A percentile compares a stretch with the other conserved stretches of the same genome.
phyloP scores from a whole-genome alignment of 2,329 filamentous ascomycete genomes.

The Lasiodiplodia gonubiensis region DNA sequence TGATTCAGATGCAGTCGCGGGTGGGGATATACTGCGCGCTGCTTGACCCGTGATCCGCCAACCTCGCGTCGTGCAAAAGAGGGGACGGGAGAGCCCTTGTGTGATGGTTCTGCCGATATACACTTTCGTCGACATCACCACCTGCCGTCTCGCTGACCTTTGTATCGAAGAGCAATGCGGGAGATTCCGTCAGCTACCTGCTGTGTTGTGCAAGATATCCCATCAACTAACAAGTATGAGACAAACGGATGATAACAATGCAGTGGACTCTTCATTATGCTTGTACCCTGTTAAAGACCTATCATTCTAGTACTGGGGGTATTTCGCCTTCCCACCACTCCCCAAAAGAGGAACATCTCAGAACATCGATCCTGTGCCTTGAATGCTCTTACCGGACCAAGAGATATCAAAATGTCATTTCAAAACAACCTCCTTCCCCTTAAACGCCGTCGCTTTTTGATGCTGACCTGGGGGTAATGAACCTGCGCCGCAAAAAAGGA shows the following conservation, averaged over 20 bases:
- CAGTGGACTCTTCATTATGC: conserved; percentile 6
- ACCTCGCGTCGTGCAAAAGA: not conserved
- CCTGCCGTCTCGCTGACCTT: not conserved
- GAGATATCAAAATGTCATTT: not conserved
- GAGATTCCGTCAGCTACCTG: not conserved
- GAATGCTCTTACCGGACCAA: not conserved
- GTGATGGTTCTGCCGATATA: not conserved
- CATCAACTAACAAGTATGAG: not conserved
- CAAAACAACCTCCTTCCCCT: not conserved
- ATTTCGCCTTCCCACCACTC: not conserved
- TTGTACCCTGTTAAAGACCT: not conserved
- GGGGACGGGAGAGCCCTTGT: not conserved
- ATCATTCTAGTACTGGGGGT: not conserved
- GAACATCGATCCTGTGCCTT: not conserved
- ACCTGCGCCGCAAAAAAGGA: conserved; percentile 2
- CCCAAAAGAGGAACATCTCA: not conserved
- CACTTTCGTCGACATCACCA: not conserved
- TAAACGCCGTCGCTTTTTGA: conserved; percentile 25
- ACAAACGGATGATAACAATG: not conserved
- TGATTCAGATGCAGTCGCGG: not conserved
- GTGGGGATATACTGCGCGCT: not conserved
- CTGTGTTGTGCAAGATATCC: not conserved
- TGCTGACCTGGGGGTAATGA: conserved; percentile 11
- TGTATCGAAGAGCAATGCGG: not conserved
- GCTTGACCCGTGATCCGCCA: not conserved